Percentiles rank a stretch among this genome's conserved stretches.
phyloP scores from a whole-genome alignment of 164 flowering plant genomes.

The Santalum album region DNA sequence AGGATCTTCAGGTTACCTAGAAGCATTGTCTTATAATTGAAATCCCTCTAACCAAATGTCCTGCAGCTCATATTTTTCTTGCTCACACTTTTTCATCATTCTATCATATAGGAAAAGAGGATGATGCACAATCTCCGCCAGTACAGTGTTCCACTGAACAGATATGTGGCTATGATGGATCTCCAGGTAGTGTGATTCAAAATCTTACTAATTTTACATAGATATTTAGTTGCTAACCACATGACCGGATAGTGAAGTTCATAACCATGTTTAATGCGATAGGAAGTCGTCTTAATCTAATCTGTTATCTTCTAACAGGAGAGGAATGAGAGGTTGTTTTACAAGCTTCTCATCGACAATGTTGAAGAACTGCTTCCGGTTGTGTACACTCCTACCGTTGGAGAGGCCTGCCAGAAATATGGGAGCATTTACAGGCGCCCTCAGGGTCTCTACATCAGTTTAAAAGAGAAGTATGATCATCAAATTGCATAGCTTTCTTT shows the following conservation, averaged over 20 bases:
- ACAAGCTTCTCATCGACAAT: constrained; percentile 76
- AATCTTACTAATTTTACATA: no score
- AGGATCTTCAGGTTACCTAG: constrained; percentile 49
- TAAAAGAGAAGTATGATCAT: constrained; percentile 61
- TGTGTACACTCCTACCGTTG: constrained; percentile 83
- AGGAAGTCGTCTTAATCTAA: not conserved
- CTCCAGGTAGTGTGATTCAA: constrained; percentile 30
- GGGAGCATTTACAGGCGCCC: constrained; percentile 82
- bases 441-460: constrained; percentile 78
- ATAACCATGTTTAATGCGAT: not conserved
- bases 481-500: not conserved
- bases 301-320: constrained; percentile 35
- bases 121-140: constrained; percentile 42
- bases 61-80: not conserved
- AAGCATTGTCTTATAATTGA: no score
- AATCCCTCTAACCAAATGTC: no score
- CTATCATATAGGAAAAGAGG: constrained; percentile 40
- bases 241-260: not conserved
- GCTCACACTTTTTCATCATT: constrained; percentile 1
- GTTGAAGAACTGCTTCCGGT: constrained; percentile 80
- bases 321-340: constrained; percentile 73
- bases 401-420: constrained; percentile 89
- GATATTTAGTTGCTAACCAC: no score
- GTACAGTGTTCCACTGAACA: constrained; percentile 51
- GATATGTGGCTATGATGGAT: constrained; percentile 57